phyloP scores from a whole-genome alignment of 1,284 basidiomycete species.

The Cryptococcus sp. region DNA sequence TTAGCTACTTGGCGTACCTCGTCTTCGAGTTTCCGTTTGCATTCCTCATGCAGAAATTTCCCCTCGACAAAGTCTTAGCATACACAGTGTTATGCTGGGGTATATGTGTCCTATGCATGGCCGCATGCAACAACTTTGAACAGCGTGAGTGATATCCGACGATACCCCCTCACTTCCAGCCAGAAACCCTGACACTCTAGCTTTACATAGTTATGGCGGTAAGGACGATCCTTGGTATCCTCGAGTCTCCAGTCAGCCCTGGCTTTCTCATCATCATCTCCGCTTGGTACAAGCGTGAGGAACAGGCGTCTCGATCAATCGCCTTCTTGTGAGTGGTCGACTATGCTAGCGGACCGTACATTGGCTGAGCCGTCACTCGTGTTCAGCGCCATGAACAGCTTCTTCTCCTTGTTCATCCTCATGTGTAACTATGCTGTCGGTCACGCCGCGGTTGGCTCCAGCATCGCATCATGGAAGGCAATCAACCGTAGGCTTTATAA shows the following conservation, averaged over 20 bases:
- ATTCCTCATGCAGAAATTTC: constrained; percentile 20
- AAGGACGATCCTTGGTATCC: constrained; percentile 8
- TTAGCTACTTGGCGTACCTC: constrained; percentile 20
- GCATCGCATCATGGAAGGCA: constrained; percentile 14
- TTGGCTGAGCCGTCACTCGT: neutral
- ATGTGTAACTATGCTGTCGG: constrained; percentile 15
- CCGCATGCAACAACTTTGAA: constrained; percentile 20
- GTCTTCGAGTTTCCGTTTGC: constrained; percentile 23
- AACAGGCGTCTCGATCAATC: constrained; percentile 8
- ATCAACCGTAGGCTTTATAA: constrained; percentile 16
- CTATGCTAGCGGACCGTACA: neutral
- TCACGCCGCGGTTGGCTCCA: constrained; percentile 11
- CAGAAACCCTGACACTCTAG: too few species aligned
- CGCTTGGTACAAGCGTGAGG: constrained; percentile 14
- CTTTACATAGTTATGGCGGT: neutral
- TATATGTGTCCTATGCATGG: constrained; percentile 15
- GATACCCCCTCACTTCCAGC: neutral
- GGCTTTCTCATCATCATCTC: constrained; percentile 13
- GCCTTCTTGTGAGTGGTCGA: constrained; percentile 11
- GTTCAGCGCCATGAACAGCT: constrained; percentile 16
- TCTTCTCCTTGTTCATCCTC: constrained; percentile 20
- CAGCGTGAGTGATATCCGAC: constrained; percentile 7
- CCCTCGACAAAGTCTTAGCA: constrained; percentile 19
- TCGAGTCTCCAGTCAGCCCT: constrained; percentile 8
- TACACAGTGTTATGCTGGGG: constrained; percentile 13